These are phyloP conservation scores for Mycogone perniciosa DNA, from an alignment of 2,329 filamentous ascomycete species.

Conservation along the genomic window DNA sequence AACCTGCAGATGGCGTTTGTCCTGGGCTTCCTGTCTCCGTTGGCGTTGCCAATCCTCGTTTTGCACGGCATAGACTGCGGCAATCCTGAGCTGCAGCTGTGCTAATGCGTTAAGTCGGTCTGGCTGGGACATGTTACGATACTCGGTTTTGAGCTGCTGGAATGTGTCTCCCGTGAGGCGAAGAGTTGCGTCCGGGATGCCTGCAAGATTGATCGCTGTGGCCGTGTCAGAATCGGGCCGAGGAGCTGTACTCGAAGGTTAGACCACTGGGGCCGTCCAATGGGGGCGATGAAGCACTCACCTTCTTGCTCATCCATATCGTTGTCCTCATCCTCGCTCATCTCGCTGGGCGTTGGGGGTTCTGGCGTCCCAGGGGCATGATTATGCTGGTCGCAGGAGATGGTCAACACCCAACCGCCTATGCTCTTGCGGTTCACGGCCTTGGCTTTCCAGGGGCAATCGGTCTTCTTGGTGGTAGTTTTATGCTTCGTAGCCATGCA, in stretches of 20 bases:
- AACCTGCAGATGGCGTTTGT: slow-evolving; percentile 33
- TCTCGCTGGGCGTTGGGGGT: slow-evolving; percentile 30
- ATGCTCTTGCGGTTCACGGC: slow-evolving; percentile 38
- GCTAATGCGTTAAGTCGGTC: slow-evolving; percentile 34
- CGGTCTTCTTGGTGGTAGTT: slow-evolving; percentile 40
- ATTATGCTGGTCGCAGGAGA: slow-evolving; percentile 39
- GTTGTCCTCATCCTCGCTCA: slow-evolving; percentile 29
- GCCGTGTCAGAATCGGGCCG: slow-evolving; percentile 31
- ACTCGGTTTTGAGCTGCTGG: slow-evolving; percentile 38
- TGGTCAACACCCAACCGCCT: slow-evolving; percentile 39
- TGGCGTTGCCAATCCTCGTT: slow-evolving; percentile 39
- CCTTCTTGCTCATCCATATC: slow-evolving; percentile 19
- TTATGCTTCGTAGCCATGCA: slow-evolving; percentile 40
- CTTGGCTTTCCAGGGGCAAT: slow-evolving; percentile 41
- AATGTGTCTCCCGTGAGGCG: slow-evolving; percentile 39
- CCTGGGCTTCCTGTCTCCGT: slow-evolving; percentile 31
- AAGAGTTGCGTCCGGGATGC: slow-evolving; percentile 32
- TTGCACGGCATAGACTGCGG: slow-evolving; percentile 39
- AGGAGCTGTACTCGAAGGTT: not conserved
- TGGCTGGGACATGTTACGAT: slow-evolving; percentile 36
- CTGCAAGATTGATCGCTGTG: slow-evolving; percentile 33
- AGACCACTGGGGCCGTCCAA: not conserved
- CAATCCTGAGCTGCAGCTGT: slow-evolving; percentile 36
- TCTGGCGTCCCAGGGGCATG: slow-evolving; percentile 40
- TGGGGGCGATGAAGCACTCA: slow-evolving; percentile 1